Conservation (phyloP, 805 yeast species). For the Millerozyma acaciae region DNA sequence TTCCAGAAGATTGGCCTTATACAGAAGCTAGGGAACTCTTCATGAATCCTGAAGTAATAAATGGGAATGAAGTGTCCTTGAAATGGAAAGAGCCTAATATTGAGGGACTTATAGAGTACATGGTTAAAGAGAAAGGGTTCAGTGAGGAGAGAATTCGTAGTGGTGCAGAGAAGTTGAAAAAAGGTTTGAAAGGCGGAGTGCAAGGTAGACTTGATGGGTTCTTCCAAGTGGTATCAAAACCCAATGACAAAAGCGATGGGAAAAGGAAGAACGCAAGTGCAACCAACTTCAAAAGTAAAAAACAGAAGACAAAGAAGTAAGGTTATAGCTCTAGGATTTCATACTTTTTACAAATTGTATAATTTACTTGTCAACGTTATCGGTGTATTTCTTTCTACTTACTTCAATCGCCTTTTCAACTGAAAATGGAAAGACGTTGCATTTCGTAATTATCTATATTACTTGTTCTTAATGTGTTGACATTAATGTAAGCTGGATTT, state of each 20-base stretch:
- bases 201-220: constrained; percentile 94
- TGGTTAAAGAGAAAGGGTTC: constrained; percentile 87
- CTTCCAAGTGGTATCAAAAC: constrained; percentile 62
- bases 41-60: constrained; percentile 72
- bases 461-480: no score
- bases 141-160: constrained; percentile 86
- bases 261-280: constrained; percentile 28
- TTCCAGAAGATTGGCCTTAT: constrained; percentile 95
- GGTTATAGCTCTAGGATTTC: no score
- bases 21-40: constrained; percentile 84
- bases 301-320: constrained; percentile 17
- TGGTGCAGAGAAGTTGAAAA: constrained; percentile 81
- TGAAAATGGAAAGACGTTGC: no score
- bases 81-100: constrained; percentile 90
- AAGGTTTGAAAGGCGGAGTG: constrained; percentile 77
- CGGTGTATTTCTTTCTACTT: no score
- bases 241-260: constrained; percentile 30
- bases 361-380: no score
- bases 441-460: no score
- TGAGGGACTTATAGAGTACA: constrained; percentile 74
- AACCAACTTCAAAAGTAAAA: constrained; percentile 27
- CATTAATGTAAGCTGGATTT: not conserved
- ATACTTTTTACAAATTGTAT: no score
- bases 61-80: constrained; percentile 57
- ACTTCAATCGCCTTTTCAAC: no score